These are phyloP conservation scores for Xanthoceras sorbifolium DNA, from an alignment of 345 rosid genomes.

Conservation along the genomic window DNA sequence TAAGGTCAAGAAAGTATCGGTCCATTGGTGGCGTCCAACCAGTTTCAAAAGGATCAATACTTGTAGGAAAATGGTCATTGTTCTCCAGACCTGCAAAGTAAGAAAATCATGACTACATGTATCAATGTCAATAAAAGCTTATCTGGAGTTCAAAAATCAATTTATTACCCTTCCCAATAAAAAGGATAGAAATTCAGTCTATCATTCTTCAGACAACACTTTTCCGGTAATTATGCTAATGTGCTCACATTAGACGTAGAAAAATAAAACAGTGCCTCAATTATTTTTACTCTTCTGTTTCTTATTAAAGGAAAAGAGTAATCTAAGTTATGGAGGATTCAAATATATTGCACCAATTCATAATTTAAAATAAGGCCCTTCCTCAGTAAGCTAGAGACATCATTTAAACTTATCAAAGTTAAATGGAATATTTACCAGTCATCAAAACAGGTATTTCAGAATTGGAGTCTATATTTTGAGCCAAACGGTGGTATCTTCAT, in stretches of 20 bases:
- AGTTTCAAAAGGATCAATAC: constrained; percentile 32
- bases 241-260: background rate
- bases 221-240: background rate
- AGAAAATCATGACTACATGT: constrained; percentile 1
- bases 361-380: background rate
- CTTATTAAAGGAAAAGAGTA: background rate
- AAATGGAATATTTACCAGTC: constrained; percentile 48
- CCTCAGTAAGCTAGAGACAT: background rate
- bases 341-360: background rate
- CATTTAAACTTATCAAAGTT: constrained; percentile 6
- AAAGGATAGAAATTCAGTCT: background rate
- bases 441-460: constrained; percentile 38
- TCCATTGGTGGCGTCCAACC: constrained; percentile 70
- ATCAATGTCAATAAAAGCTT: background rate
- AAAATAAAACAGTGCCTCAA: background rate
- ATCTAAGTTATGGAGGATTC: background rate
- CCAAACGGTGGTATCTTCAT: constrained; percentile 68
- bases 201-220: background rate
- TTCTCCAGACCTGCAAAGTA: constrained; percentile 41
- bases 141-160: no score
- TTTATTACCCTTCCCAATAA: background rate
- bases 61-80: constrained; percentile 28
- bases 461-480: constrained; percentile 46
- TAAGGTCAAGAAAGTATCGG: constrained; percentile 49
- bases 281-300: background rate